phyloP scores from a whole-genome alignment of 345 rosid genomes.

The Turnera subulata region DNA sequence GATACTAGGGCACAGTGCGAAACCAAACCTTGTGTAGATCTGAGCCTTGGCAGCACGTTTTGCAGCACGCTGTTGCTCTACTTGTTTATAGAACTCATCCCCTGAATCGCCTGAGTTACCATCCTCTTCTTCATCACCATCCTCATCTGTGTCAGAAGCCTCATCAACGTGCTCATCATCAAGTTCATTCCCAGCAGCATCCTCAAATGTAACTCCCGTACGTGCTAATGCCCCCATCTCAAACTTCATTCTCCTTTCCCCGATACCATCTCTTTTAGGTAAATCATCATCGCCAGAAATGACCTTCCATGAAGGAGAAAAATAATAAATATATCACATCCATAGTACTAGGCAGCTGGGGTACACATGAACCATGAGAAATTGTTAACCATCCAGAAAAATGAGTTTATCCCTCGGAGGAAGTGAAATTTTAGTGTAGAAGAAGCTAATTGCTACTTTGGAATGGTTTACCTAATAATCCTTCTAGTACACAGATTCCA shows the following conservation, averaged over 20 bases:
- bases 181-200: constrained; percentile 40
- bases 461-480: no score
- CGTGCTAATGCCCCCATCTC: constrained; percentile 77
- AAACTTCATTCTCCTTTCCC: constrained; percentile 84
- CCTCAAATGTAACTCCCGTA: constrained; percentile 68
- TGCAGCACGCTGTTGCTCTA: constrained; percentile 42
- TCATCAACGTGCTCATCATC: constrained; percentile 26
- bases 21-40: constrained; percentile 52
- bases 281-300: constrained; percentile 86
- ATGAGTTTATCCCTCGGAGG: neutral
- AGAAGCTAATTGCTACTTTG: no score
- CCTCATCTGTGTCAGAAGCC: constrained; percentile 25
- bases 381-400: neutral
- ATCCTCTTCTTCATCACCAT: constrained; percentile 32
- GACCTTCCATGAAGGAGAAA: constrained; percentile 33
- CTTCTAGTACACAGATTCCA: no score
- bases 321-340: neutral
- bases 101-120: constrained; percentile 34
- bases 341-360: no score
- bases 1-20: neutral
- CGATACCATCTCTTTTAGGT: constrained; percentile 87
- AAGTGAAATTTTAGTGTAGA: neutral
- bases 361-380: neutral
- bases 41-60: constrained; percentile 69
- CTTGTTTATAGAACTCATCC: constrained; percentile 70